phyloP scores from a whole-genome alignment of 257 asterid genomes.

The Catharanthus roseus region DNA sequence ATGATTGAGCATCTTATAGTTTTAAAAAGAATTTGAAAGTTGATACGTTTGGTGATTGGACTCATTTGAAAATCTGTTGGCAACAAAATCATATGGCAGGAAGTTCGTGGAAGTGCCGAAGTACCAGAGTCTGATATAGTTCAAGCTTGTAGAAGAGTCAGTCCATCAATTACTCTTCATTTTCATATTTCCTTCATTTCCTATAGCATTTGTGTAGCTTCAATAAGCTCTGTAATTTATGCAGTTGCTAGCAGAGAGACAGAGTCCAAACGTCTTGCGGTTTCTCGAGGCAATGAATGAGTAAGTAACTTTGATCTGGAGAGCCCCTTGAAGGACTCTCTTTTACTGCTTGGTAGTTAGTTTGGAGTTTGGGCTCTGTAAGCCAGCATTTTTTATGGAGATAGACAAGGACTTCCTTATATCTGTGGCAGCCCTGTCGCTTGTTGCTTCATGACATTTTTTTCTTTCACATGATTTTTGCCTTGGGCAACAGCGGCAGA shows the following conservation, averaged over 20 bases:
- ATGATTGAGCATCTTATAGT: background rate
- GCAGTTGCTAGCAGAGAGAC: conserved; percentile 67
- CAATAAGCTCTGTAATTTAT: conserved; percentile 11
- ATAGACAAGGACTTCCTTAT: background rate
- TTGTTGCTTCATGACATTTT: no score
- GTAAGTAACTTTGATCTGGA: conserved; percentile 24
- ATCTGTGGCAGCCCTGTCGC: no score
- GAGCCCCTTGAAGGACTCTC: background rate
- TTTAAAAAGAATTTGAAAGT: no score
- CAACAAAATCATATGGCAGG: conserved; percentile 30
- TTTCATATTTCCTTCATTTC: background rate
- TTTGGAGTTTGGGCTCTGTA: background rate
- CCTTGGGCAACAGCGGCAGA: background rate
- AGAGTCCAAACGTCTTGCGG: conserved; percentile 51
- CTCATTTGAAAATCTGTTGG: background rate
- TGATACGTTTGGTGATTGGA: background rate
- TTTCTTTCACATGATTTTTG: background rate
- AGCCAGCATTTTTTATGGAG: background rate
- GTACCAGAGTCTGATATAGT: conserved; percentile 54
- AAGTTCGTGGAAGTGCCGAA: conserved; percentile 50
- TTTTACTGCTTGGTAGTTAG: background rate
- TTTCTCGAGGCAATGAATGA: conserved; percentile 56
- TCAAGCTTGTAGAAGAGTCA: conserved; percentile 65
- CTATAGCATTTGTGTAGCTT: conserved; percentile 15
- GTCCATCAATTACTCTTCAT: conserved; percentile 17